Evolutionary conservation across 352 stramenopile species (phyloP).

Genomic region (Pythium phragmiticola): DNA sequence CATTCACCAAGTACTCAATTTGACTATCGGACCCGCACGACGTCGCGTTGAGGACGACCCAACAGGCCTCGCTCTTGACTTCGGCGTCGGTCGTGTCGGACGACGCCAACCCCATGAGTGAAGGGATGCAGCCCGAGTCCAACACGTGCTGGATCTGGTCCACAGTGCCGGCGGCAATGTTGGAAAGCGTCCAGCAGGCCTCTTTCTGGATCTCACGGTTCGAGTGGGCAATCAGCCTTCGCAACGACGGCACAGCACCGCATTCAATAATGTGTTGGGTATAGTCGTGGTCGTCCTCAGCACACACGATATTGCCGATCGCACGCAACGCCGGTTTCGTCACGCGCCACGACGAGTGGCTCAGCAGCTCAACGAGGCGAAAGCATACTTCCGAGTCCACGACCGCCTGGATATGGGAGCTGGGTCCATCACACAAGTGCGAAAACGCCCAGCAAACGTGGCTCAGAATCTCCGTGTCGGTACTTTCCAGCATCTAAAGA

Average conservation of each 20-base stretch:
- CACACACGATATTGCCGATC: slow-evolving; percentile 99
- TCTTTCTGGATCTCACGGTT: slow-evolving; percentile 99
- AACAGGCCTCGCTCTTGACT: slow-evolving; percentile 97
- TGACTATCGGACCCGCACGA: slow-evolving; percentile 97
- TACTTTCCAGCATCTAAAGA: slow-evolving; percentile 88
- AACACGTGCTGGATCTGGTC: slow-evolving; percentile 98
- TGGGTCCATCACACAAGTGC: slow-evolving; percentile 96
- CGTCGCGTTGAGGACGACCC: slow-evolving; percentile 98
- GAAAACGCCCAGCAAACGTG: slow-evolving; percentile 96
- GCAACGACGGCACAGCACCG: slow-evolving; percentile 92
- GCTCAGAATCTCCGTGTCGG: slow-evolving; percentile 94
- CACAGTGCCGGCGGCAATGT: slow-evolving; percentile 97
- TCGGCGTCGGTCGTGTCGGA: slow-evolving; percentile 92
- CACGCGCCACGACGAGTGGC: slow-evolving; percentile 92
- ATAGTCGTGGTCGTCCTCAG: slow-evolving; percentile 93
- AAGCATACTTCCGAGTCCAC: slow-evolving; percentile 89
- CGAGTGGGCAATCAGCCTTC: slow-evolving; percentile 92
- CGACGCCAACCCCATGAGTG: slow-evolving; percentile 93
- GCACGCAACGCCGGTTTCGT: slow-evolving; percentile 96
- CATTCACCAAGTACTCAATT: slow-evolving; percentile 87
- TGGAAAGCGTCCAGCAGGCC: slow-evolving; percentile 94
- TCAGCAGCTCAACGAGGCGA: slow-evolving; percentile 93
- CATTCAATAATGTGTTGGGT: slow-evolving; percentile 97
- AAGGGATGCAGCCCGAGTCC: slow-evolving; percentile 94
- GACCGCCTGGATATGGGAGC: slow-evolving; percentile 95